Percentiles rank a stretch among this genome's conserved stretches.
phyloP scores from a whole-genome alignment of 257 asterid species.

The Lantana camara region DNA sequence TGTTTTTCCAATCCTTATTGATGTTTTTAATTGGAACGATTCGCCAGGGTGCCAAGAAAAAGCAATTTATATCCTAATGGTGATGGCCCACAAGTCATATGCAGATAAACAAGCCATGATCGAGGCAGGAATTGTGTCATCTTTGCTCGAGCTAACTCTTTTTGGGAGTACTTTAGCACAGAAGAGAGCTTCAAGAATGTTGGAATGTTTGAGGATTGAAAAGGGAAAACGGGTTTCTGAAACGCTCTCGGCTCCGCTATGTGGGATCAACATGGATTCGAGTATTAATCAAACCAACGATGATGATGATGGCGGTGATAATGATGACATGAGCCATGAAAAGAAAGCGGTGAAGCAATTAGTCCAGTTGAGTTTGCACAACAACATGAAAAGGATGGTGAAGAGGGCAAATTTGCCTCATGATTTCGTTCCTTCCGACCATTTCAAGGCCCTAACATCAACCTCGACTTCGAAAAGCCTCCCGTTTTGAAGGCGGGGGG shows the following conservation, averaged over 20 bases:
- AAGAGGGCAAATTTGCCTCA: slow-evolving; percentile 84
- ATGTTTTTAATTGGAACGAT: slow-evolving; percentile 75
- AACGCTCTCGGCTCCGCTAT: slow-evolving; percentile 60
- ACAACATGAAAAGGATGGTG: slow-evolving; percentile 84
- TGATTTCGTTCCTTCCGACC: slow-evolving; percentile 80
- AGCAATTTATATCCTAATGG: slow-evolving; percentile 78
- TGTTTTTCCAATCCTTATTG: slow-evolving; percentile 59
- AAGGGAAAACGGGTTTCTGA: slow-evolving; percentile 74
- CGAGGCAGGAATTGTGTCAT: slow-evolving; percentile 74
- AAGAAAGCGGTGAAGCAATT: slow-evolving; percentile 79
- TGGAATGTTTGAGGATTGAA: slow-evolving; percentile 69
- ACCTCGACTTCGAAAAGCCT: slow-evolving; percentile 87
- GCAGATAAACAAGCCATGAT: slow-evolving; percentile 77
- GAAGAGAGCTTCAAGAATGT: slow-evolving; percentile 80
- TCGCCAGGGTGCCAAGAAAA: slow-evolving; percentile 90
- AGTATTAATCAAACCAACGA: slow-evolving; percentile 17
- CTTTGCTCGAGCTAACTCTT: slow-evolving; percentile 77
- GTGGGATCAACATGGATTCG: slow-evolving; percentile 30
- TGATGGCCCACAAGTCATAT: slow-evolving; percentile 86
- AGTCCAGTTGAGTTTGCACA: slow-evolving; percentile 87
- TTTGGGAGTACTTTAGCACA: slow-evolving; percentile 81
- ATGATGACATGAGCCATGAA: slow-evolving; percentile 70
- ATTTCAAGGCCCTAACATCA: slow-evolving; percentile 63
- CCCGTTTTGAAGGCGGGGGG: slow-evolving; percentile 68
- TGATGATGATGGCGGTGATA: slow-evolving; percentile 9